These are phyloP conservation scores for Quercus phellos DNA, from an alignment of 331 rosid genomes.

Conservation along the genomic window DNA sequence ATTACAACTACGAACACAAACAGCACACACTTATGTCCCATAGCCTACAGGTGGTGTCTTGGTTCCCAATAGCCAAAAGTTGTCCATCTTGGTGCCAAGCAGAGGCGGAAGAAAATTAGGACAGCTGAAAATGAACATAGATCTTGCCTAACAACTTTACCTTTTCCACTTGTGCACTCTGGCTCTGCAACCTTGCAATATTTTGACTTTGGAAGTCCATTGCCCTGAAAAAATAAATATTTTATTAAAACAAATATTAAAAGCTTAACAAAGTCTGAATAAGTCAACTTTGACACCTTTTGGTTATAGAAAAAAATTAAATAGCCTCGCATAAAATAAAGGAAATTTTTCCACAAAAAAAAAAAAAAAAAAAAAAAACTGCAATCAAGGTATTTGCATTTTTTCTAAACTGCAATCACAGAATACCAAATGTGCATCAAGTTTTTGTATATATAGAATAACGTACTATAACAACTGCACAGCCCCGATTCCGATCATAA, in stretches of 20 bases:
- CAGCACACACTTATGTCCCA: too few relatives aligned
- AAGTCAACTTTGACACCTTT: not conserved
- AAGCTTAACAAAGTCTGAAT: not conserved
- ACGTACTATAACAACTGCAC: not conserved
- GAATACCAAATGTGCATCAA: not conserved
- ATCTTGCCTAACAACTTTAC: slow-evolving; percentile 29
- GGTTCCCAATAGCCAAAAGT: too few relatives aligned
- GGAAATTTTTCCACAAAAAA: not conserved
- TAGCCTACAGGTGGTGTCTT: too few relatives aligned
- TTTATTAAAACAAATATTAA: slow-evolving; percentile 9
- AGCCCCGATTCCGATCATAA: not conserved
- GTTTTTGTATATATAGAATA: not conserved
- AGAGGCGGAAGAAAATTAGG: too few relatives aligned
- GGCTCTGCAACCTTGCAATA: slow-evolving; percentile 48
- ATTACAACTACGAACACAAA: too few relatives aligned
- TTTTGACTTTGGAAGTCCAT: slow-evolving; percentile 36
- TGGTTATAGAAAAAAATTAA: not conserved
- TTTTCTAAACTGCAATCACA: not conserved
- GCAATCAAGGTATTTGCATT: not conserved
- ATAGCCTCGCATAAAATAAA: not conserved
- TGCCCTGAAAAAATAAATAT: slow-evolving; percentile 36
- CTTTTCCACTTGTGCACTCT: slow-evolving; percentile 56
- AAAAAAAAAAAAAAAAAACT: not conserved
- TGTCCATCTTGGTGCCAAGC: too few relatives aligned
- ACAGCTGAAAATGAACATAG: not conserved